A percentile compares a stretch with the other conserved stretches of the same genome.
These are phyloP conservation scores for Pseudisothecium myosuroides DNA, from an alignment of 225 moss, liverwort and hornwort genomes.

Conservation along the genomic window DNA sequence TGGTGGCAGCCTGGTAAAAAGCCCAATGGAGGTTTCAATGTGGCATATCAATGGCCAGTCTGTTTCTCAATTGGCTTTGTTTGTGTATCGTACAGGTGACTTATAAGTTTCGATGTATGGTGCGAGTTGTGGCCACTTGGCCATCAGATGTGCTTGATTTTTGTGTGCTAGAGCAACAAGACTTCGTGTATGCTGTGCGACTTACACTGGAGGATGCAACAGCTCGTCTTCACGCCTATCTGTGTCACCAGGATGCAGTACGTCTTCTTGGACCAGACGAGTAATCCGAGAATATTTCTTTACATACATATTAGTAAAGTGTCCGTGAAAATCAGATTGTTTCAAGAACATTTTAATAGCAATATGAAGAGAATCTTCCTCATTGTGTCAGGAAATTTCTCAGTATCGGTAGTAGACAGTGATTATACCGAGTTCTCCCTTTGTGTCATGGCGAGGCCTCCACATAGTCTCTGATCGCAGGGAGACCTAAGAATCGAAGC, in stretches of 20 bases:
- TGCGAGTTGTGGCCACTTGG: constrained; percentile 65
- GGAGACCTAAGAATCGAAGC: neutral
- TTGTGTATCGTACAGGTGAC: constrained; percentile 33
- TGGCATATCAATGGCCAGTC: neutral
- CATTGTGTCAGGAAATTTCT: neutral
- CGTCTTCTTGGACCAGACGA: neutral
- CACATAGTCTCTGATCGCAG: neutral
- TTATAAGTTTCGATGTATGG: constrained; percentile 81
- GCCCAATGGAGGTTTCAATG: neutral
- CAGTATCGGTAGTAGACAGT: neutral
- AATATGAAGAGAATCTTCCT: neutral
- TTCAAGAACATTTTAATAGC: neutral
- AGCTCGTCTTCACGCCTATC: constrained; percentile 58
- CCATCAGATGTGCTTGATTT: constrained; percentile 76
- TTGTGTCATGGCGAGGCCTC: neutral
- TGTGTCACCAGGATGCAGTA: constrained; percentile 82
- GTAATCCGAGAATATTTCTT: neutral
- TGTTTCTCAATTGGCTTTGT: neutral
- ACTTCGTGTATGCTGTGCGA: constrained; percentile 59
- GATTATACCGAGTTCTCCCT: neutral
- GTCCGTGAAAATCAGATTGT: neutral
- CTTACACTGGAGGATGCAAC: constrained; percentile 95
- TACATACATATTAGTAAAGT: neutral
- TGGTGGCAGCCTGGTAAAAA: neutral
- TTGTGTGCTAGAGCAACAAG: constrained; percentile 25